Base-by-base conservation (phyloP, 139 green algal species). In the Dunaliella sp. region DNA sequence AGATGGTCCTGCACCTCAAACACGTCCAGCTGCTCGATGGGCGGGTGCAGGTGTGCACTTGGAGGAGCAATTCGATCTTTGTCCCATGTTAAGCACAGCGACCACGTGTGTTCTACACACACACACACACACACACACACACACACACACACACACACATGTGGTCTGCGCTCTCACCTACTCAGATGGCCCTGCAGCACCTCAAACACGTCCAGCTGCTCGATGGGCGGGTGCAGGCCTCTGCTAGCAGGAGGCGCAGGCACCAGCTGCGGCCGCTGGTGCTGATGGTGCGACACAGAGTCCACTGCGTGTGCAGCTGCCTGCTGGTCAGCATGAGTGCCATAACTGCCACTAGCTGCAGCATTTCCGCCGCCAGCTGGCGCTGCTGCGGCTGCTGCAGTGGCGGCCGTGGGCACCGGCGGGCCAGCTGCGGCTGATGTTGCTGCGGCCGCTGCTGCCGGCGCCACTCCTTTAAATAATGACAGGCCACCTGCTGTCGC, bases 161-260 rank as follows among this genome's bases (percentile, higher is more conserved):
- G n/a, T n/a, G n/a, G 79, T 24, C 25, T 31, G 37, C 36, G 34
- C 35, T 24, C 83, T 28, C 73, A 86, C 83, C 36, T 86, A 7
- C 65, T 59, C 16, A 86, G 38, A 2, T 35, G n/a, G 1, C 33
- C 33, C 25, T 78, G 83, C 34, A 86, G 59, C 22, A 81, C 83
- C 83, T 86, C 83, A 73, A 80, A 80, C 16, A 86, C 12, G 33
- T 86, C 83, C 65, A 86, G 25, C n/a, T 59, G 59, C 33, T 81
- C 57, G 16, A 85, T 35, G 26, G 78, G 32, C 3, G 35, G 34
- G 35, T 83, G 32, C 35, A 83, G 36, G 32, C 78, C 26, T 3
- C 32, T 59, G 78, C 35, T 83, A 48, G 78, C 26, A 7, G 78
- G 78, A 35, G 31, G 31, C 21, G 31, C 32, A 38, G 78, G n/a